Conservation (phyloP, 108 stramenopile genomes). For the Skeletonema potamos region DNA sequence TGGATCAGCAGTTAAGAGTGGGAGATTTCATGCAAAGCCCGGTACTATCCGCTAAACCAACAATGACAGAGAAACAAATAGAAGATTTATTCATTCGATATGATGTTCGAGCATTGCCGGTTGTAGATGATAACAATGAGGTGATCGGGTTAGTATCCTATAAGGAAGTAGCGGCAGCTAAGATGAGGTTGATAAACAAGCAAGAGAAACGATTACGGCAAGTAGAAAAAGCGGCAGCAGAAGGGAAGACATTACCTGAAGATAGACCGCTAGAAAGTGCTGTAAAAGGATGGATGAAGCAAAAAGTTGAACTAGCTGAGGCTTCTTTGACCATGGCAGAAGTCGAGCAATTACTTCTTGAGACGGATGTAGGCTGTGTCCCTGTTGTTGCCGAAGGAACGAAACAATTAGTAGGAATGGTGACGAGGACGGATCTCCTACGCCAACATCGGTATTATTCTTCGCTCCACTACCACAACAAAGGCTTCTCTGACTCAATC, state of each 20-base stretch:
- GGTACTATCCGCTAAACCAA: slow-evolving; percentile 67
- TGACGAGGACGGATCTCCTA: slow-evolving; percentile 86
- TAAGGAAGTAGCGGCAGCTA: slow-evolving; percentile 88
- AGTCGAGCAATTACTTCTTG: slow-evolving; percentile 77
- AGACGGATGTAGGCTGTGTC: slow-evolving; percentile 83
- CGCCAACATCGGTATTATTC: slow-evolving; percentile 87
- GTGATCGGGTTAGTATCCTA: slow-evolving; percentile 88
- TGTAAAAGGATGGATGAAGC: slow-evolving; percentile 91
- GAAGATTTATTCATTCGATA: slow-evolving; percentile 84
- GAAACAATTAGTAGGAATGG: slow-evolving; percentile 81
- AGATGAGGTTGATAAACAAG: slow-evolving; percentile 64
- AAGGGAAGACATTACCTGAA: slow-evolving; percentile 46
- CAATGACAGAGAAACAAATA: slow-evolving; percentile 86
- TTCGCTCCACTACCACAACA: slow-evolving; percentile 89
- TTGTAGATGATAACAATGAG: slow-evolving; percentile 77
- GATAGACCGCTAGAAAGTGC: slow-evolving; percentile 57
- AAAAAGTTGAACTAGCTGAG: slow-evolving; percentile 79
- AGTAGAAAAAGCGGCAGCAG: slow-evolving; percentile 35
- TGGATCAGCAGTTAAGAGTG: slow-evolving; percentile 67
- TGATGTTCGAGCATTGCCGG: slow-evolving; percentile 87
- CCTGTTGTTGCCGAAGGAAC: slow-evolving; percentile 81
- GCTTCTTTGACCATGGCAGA: slow-evolving; percentile 80
- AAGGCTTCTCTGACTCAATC: slow-evolving; percentile 75
- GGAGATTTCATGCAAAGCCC: slow-evolving; percentile 88
- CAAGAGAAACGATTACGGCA: slow-evolving; percentile 49